A percentile compares a stretch with the other conserved stretches of the same genome.
phyloP scores from a whole-genome alignment of 139 green algal genomes.

The Coelastrella sp. region DNA sequence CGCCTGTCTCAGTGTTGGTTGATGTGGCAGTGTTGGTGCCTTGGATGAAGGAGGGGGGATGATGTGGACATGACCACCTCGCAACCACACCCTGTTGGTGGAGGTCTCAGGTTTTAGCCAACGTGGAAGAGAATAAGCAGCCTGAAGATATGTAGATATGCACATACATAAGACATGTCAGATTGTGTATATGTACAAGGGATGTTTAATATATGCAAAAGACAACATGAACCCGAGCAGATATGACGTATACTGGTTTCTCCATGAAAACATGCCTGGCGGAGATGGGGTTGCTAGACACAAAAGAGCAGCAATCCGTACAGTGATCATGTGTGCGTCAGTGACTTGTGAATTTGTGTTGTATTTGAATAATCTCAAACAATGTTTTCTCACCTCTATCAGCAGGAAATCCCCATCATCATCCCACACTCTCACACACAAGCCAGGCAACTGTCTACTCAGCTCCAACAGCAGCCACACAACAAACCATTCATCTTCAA shows the following conservation, averaged over 20 bases:
- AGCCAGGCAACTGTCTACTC: slow-evolving; percentile 52
- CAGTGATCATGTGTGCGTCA: not conserved
- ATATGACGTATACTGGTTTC: too few species aligned
- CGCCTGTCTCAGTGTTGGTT: slow-evolving; percentile 56
- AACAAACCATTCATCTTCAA: slow-evolving; percentile 94
- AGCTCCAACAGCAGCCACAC: slow-evolving; percentile 80
- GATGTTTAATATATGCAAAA: too few species aligned
- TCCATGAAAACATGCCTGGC: too few species aligned
- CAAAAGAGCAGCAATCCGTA: not conserved
- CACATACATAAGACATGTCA: not conserved
- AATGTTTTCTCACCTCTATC: slow-evolving; percentile 94
- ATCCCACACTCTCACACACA: slow-evolving; percentile 80
- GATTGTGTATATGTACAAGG: too few species aligned
- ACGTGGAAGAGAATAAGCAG: slow-evolving; percentile 84
- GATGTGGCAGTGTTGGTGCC: slow-evolving; percentile 53
- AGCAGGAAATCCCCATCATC: slow-evolving; percentile 97
- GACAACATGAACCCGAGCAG: too few species aligned
- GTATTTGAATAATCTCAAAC: too few species aligned
- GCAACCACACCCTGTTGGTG: slow-evolving; percentile 84
- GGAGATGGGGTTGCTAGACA: too few species aligned
- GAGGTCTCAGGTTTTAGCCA: slow-evolving; percentile 82
- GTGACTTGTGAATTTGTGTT: not conserved
- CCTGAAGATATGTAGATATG: slow-evolving; percentile 27
- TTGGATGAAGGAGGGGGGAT: slow-evolving; percentile 68
- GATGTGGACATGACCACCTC: slow-evolving; percentile 72